Evolutionary conservation across 1,284 basidiomycete species (phyloP).

Genomic region (Sporisorium exsertum): DNA sequence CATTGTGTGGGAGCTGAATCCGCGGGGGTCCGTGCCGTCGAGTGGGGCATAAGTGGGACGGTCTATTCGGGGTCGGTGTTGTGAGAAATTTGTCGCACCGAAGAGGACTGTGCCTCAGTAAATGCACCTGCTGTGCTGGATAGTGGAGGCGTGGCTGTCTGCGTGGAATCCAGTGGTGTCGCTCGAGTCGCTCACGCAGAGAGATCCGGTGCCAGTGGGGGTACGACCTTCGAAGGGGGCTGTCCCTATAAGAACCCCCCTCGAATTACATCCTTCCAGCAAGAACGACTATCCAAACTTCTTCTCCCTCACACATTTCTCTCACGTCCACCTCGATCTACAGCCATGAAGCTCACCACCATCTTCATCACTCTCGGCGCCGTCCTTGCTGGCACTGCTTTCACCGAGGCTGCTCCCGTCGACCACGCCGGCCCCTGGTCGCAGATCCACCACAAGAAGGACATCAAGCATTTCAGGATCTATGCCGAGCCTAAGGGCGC

Average conservation of each 20-base stretch:
- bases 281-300: neutral
- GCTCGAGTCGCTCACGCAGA: no score
- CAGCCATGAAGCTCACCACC: slow-evolving; percentile 16
- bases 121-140: neutral
- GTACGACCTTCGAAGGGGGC: no score
- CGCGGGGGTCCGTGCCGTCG: neutral
- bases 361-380: slow-evolving; percentile 11
- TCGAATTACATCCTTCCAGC: neutral
- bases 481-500: slow-evolving; percentile 3
- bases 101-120: neutral
- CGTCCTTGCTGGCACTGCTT: slow-evolving; percentile 6
- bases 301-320: neutral
- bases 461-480: slow-evolving; percentile 14
- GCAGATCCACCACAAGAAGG: slow-evolving; percentile 11
- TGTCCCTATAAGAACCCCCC: neutral
- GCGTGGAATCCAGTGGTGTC: no score
- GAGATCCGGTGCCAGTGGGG: no score
- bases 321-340: neutral
- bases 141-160: neutral
- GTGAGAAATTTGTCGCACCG: neutral
- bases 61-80: neutral
- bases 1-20: neutral
- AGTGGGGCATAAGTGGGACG: neutral
- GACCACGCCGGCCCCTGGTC: slow-evolving; percentile 18
- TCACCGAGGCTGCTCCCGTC: slow-evolving; percentile 11